These are phyloP conservation scores for Zychaea mexicana DNA, from an alignment of 371 early-diverging fungal species.

Conservation along the genomic window DNA sequence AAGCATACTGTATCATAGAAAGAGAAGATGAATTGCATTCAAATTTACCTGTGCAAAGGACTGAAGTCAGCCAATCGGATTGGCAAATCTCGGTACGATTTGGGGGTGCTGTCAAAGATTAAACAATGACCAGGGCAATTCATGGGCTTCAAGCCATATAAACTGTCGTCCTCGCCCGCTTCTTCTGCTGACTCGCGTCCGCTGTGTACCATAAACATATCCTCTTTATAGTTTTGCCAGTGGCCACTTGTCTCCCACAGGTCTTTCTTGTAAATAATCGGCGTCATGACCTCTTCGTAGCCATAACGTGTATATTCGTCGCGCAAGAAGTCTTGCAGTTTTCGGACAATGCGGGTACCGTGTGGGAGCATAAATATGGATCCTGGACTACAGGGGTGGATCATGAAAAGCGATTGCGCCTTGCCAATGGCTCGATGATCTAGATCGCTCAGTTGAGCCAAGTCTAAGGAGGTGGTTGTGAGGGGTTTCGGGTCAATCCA, in stretches of 20 bases:
- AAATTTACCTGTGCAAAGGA: conserved; percentile 86
- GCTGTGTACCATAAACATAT: conserved; percentile 62
- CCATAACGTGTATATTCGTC: conserved; percentile 88
- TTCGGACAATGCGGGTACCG: conserved; percentile 88
- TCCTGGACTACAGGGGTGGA: conserved; percentile 87
- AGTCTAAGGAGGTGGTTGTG: not conserved
- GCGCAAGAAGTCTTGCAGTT: conserved; percentile 68
- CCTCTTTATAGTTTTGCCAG: conserved; percentile 92
- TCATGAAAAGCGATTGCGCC: conserved; percentile 69
- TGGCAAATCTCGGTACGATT: conserved; percentile 93
- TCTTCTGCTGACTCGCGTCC: conserved; percentile 41
- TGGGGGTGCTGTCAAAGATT: conserved; percentile 80
- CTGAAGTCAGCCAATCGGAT: conserved; percentile 94
- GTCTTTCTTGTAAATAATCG: conserved; percentile 92
- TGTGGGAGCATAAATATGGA: conserved; percentile 95
- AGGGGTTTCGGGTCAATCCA: no score
- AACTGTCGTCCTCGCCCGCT: conserved; percentile 56
- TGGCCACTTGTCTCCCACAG: conserved; percentile 97
- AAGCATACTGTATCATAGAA: not conserved
- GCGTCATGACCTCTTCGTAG: conserved; percentile 95
- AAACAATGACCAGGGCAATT: conserved; percentile 98
- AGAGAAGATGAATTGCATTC: no score
- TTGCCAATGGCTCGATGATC: conserved; percentile 98
- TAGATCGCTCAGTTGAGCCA: conserved; percentile 30
- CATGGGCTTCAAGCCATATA: conserved; percentile 95